Conservation (phyloP, 495 filamentous ascomycete species). For the Hypoxylon rickii region DNA sequence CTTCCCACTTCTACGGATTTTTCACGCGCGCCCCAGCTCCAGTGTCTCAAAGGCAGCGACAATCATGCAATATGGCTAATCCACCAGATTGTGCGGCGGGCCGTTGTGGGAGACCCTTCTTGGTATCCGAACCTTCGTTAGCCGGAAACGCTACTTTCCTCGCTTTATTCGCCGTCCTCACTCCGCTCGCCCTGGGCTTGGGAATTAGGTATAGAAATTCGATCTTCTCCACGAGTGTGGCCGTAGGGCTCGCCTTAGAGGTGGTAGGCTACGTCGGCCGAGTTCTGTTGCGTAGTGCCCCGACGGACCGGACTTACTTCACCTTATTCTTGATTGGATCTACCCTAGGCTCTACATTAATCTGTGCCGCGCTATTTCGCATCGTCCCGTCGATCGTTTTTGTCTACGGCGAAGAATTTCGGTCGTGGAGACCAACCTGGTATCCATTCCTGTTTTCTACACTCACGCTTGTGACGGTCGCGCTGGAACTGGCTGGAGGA, state of each 20-base stretch:
- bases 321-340: slow-evolving; percentile 47
- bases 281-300: slow-evolving; percentile 39
- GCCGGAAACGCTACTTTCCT: slow-evolving; percentile 45
- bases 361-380: slow-evolving; percentile 42
- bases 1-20: not conserved
- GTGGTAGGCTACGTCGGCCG: slow-evolving; percentile 48
- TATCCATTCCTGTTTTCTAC: slow-evolving; percentile 37
- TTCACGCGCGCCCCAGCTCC: not conserved
- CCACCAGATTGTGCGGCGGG: slow-evolving; percentile 13
- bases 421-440: slow-evolving; percentile 37
- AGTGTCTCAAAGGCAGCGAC: slow-evolving; percentile 11
- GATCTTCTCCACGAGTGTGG: slow-evolving; percentile 38
- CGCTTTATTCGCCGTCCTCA: slow-evolving; percentile 44
- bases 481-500: slow-evolving; percentile 45
- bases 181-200: slow-evolving; percentile 41
- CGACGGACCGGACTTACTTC: slow-evolving; percentile 34
- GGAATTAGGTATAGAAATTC: slow-evolving; percentile 45
- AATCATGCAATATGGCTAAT: slow-evolving; percentile 23
- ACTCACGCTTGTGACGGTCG: slow-evolving; percentile 39
- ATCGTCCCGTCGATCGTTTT: slow-evolving; percentile 45
- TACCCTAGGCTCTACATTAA: slow-evolving; percentile 43
- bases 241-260: slow-evolving; percentile 43
- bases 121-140: slow-evolving; percentile 35
- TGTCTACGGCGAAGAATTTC: slow-evolving; percentile 45
- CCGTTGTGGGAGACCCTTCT: slow-evolving; percentile 33